Percentiles rank a stretch among this genome's conserved stretches.
Conservation (phyloP, 2,329 filamentous ascomycete species). For the Tolypocladium ovalisporum region DNA sequence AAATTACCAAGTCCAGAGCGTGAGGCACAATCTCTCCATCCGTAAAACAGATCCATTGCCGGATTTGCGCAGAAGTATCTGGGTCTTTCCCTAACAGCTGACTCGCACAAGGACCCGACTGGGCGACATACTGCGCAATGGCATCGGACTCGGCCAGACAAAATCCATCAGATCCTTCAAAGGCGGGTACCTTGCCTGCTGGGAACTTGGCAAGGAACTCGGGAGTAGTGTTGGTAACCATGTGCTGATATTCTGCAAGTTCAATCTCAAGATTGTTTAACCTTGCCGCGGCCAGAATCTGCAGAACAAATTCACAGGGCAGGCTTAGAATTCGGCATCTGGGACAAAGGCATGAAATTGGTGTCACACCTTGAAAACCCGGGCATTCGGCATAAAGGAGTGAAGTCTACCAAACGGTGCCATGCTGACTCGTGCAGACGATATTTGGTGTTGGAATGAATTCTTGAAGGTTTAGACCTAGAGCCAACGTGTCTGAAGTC, state of each 20-base stretch:
- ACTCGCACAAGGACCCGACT: neutral
- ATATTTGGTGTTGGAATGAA: neutral
- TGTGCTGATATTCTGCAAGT: constrained; percentile 2
- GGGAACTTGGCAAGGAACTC: constrained; percentile 1
- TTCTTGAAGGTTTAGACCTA: neutral
- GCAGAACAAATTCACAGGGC: neutral
- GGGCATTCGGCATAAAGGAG: constrained; percentile 1
- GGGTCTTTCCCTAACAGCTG: neutral
- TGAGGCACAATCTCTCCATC: neutral
- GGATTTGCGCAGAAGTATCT: neutral
- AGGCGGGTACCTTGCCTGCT: neutral
- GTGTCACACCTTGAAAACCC: neutral
- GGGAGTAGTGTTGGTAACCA: neutral
- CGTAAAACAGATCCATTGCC: constrained; percentile 1
- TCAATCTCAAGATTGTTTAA: constrained; percentile 1
- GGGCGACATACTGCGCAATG: neutral
- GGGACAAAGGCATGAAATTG: neutral
- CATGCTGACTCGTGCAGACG: neutral
- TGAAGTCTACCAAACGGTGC: neutral
- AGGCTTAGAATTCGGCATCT: neutral
- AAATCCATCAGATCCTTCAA: neutral
- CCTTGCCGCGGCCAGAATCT: constrained; percentile 2
- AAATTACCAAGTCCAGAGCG: constrained; percentile 1
- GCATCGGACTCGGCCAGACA: neutral
- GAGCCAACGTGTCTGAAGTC: neutral